Evolutionary conservation across 2,329 filamentous ascomycete species (phyloP), one percentile per base, ranked within the genome.

Genomic region (Tothia fuscella): DNA sequence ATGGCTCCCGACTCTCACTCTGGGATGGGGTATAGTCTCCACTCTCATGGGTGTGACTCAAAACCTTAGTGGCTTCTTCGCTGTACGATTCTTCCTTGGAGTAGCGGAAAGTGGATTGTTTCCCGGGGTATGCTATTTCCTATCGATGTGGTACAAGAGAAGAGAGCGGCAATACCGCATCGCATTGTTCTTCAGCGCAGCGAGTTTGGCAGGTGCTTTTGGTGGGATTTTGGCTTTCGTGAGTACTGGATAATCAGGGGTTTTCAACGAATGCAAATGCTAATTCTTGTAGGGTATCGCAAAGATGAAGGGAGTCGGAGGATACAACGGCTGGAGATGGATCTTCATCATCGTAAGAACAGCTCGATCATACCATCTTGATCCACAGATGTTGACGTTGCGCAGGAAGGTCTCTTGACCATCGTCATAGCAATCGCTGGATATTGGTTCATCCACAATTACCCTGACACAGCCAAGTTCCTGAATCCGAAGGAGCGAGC

Each of bases 381-480:
- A n/a, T n/a, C n/a, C n/a, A n/a, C n/a, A n/a, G n/a, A n/a, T n/a
- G n/a, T n/a, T n/a, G n/a, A n/a, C n/a, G n/a, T n/a, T n/a, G n/a
- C n/a, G n/a, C n/a, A n/a, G n/a, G n/a, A 47, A 34, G 45, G 45
- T 12, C 25, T 46, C 2, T 14, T 47, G 3, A 47, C 45, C 5
- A 17, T 45, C n/a, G 28, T 47, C 9, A 31, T 42, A 9, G 28
- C 43, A 3, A 9, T 25, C 16, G 38, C 24, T 9, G 39, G 39
- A 5, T 45, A 45, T 28, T 36, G 34, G 29, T 45, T 45, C 43
- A 42, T 45, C 25, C 17, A 30, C 10, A 37, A 82, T 56, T 80
- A 78, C 42, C 77, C 77, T 0, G 63, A 67, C 26, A 78, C 68
- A 0, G 72, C 76, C 3, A 64, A 63, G 2, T 80, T 80, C 47